phyloP scores from a whole-genome alignment of 306 rosid species.

The Prunus fruticosa region DNA sequence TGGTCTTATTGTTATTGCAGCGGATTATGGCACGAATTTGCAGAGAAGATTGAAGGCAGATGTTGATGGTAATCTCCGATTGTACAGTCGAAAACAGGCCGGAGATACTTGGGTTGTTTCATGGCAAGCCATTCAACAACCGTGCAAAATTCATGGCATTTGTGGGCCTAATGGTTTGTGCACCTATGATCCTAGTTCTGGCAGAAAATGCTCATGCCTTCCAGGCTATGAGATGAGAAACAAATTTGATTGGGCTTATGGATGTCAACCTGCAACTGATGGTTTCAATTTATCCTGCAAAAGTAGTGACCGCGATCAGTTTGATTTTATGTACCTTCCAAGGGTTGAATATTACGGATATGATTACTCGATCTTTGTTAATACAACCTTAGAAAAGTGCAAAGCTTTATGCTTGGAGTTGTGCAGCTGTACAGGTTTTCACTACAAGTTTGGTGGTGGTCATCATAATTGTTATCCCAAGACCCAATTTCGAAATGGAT shows the following conservation, averaged over 20 bases:
- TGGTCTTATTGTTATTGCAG: too few relatives aligned
- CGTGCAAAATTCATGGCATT: constrained; percentile 49
- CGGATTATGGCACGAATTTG: constrained; percentile 34
- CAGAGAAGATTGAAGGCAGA: constrained; percentile 43
- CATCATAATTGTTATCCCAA: constrained; percentile 49
- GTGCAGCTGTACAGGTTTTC: constrained; percentile 44
- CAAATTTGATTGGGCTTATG: constrained; percentile 23
- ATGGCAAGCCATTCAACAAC: constrained; percentile 54
- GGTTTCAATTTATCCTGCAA: constrained; percentile 10
- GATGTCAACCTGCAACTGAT: constrained; percentile 32
- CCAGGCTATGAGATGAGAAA: constrained; percentile 12
- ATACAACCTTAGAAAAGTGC: constrained; percentile 37
- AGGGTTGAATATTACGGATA: constrained; percentile 44
- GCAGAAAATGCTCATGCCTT: constrained; percentile 28
- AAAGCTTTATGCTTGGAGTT: constrained; percentile 29
- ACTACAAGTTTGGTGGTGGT: too few relatives aligned
- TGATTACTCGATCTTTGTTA: too few relatives aligned
- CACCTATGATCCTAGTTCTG: neutral
- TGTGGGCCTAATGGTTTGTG: constrained; percentile 25
- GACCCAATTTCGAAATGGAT: constrained; percentile 31
- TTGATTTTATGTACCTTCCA: constrained; percentile 31
- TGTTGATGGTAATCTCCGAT: constrained; percentile 45
- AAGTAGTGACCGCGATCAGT: too few relatives aligned
- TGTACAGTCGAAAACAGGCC: constrained; percentile 34
- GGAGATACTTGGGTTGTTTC: constrained; percentile 33